Conservation (phyloP, 1,284 basidiomycete species). For the Ustilago cynodontis region DNA sequence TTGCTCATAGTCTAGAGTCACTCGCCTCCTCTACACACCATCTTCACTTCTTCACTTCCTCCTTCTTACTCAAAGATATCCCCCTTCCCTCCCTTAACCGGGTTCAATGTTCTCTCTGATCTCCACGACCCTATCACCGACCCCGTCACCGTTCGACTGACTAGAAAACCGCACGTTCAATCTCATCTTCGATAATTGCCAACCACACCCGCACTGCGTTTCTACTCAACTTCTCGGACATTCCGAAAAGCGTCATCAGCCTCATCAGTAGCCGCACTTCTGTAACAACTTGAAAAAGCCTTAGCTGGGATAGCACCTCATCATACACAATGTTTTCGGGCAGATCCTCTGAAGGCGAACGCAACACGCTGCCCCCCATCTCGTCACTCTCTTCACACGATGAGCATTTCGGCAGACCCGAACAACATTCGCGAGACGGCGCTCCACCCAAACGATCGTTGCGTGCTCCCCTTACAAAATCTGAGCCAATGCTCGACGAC, state of each 20-base stretch:
- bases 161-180: no score
- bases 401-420: not conserved
- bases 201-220: not conserved
- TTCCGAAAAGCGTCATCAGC: not conserved
- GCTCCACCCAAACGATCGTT: not conserved
- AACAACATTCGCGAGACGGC: constrained; percentile 8
- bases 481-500: constrained; percentile 15
- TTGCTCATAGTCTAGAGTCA: no score
- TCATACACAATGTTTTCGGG: constrained; percentile 23
- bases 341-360: constrained; percentile 27
- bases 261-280: not conserved
- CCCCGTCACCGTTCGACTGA: no score
- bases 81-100: no score
- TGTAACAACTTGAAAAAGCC: not conserved
- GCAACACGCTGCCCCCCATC: constrained; percentile 38
- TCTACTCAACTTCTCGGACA: not conserved
- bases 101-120: no score
- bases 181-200: not conserved
- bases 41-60: not conserved
- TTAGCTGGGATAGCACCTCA: not conserved
- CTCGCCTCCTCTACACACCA: no score
- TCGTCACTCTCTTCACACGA: constrained; percentile 22
- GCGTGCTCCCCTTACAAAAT: constrained; percentile 4
- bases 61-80: not conserved
- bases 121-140: no score